Evolutionary conservation across 2,329 filamentous ascomycete genomes (phyloP).

Genomic region (Cephalotrichum gorgonifer): DNA sequence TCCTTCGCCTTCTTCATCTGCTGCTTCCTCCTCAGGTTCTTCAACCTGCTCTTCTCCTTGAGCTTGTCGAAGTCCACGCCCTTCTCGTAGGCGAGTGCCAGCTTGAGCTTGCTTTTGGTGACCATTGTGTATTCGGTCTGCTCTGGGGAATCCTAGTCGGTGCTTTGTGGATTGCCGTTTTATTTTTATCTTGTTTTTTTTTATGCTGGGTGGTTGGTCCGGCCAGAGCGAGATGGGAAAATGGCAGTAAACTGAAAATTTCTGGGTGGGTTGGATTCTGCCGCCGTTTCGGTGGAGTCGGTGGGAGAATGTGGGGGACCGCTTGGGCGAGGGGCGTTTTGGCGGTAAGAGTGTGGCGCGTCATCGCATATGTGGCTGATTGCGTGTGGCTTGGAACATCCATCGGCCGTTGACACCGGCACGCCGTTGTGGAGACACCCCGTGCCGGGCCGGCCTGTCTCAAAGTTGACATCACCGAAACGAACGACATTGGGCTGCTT

Average conservation of each 20-base stretch:
- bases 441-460: too few species aligned
- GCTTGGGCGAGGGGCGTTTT: not conserved
- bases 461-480: too few species aligned
- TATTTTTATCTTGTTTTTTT: not conserved
- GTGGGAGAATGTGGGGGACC: not conserved
- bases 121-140: conserved; percentile 21
- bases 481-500: too few species aligned
- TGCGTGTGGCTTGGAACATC: not conserved
- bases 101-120: conserved; percentile 38
- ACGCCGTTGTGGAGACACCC: too few species aligned
- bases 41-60: conserved; percentile 37
- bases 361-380: not conserved
- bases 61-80: conserved; percentile 41
- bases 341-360: not conserved
- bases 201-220: not conserved
- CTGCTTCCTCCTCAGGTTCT: conserved; percentile 29
- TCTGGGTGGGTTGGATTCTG: conserved; percentile 4
- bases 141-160: not conserved
- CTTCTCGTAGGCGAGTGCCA: conserved; percentile 45
- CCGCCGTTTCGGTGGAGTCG: too few species aligned
- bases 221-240: too few species aligned
- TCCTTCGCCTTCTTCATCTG: conserved; percentile 15
- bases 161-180: not conserved
- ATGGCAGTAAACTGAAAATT: conserved; percentile 1
- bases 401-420: not conserved